These are phyloP conservation scores for Puccinia polysora DNA, from an alignment of 1,284 basidiomycete genomes.

Conservation along the genomic window DNA sequence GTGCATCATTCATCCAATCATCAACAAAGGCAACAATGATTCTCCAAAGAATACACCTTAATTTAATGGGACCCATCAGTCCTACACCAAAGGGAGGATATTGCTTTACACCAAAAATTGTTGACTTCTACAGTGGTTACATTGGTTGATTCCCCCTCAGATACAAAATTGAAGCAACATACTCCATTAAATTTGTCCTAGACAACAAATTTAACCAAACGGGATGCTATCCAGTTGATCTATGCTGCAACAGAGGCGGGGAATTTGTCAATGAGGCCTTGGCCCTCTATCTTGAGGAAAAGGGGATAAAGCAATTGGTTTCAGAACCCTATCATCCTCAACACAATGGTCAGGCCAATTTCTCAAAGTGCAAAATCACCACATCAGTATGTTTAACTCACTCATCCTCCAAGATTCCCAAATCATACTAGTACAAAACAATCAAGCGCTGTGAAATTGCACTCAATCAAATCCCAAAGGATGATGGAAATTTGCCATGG, in stretches of 20 bases:
- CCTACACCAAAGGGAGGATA: neutral
- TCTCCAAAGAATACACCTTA: neutral
- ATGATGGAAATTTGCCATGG: too few species aligned
- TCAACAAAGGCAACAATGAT: neutral
- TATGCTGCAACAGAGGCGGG: neutral
- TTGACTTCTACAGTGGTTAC: neutral
- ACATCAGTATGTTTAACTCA: neutral
- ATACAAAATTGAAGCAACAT: neutral
- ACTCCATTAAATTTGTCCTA: neutral
- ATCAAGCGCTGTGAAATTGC: neutral
- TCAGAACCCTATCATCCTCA: neutral
- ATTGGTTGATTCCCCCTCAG: neutral
- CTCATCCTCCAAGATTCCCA: neutral
- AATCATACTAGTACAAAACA: neutral
- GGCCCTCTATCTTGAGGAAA: neutral
- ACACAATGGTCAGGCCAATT: neutral
- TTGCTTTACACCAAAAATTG: neutral
- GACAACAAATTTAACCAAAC: neutral
- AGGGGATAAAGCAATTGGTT: neutral
- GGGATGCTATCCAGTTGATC: neutral
- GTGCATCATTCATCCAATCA: neutral
- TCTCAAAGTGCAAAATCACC: neutral
- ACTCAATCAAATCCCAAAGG: too few species aligned
- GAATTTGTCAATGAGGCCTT: slow-evolving; percentile 8
- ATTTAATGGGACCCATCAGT: neutral